These are phyloP conservation scores for Neophaeococcomyces mojaviensis DNA, from an alignment of 2,329 filamentous ascomycete genomes.

Conservation along the genomic window DNA sequence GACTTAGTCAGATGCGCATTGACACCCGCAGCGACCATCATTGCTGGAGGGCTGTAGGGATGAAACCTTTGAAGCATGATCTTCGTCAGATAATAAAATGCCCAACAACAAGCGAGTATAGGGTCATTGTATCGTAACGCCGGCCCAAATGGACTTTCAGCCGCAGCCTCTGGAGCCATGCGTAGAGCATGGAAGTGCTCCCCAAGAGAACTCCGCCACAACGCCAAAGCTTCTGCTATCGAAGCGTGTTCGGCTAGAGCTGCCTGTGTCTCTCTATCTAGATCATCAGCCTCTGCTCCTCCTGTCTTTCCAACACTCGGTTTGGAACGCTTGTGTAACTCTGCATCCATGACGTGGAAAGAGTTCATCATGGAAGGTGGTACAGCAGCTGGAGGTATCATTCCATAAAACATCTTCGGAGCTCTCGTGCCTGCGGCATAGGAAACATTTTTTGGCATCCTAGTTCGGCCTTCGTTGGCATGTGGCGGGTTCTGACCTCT, in stretches of 20 bases:
- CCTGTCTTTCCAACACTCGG: constrained; percentile 13
- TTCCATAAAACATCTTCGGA: constrained; percentile 40
- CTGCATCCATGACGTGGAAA: constrained; percentile 45
- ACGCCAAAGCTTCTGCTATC: constrained; percentile 35
- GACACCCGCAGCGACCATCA: constrained; percentile 77
- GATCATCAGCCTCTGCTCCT: constrained; percentile 41
- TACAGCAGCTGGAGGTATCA: constrained; percentile 36
- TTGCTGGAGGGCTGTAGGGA: constrained; percentile 82
- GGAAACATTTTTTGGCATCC: neutral
- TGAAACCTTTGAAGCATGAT: constrained; percentile 78
- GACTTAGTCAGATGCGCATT: constrained; percentile 63
- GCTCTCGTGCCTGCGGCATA: constrained; percentile 17
- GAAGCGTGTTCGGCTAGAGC: constrained; percentile 69
- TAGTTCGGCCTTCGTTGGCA: constrained; percentile 17
- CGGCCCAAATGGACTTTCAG: constrained; percentile 64
- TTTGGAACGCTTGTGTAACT: constrained; percentile 31
- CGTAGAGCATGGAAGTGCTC: constrained; percentile 67
- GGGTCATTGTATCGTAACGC: constrained; percentile 77
- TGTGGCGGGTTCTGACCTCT: constrained; percentile 12
- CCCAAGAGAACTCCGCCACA: constrained; percentile 53
- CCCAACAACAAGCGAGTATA: constrained; percentile 80
- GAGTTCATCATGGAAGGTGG: constrained; percentile 41
- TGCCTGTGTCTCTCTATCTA: constrained; percentile 58
- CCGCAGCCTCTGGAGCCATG: constrained; percentile 51
- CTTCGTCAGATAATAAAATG: constrained; percentile 75